A percentile compares a stretch with the other conserved stretches of the same genome.
phyloP scores from a whole-genome alignment of 1,284 basidiomycete genomes.

The Vanrija sp. region DNA sequence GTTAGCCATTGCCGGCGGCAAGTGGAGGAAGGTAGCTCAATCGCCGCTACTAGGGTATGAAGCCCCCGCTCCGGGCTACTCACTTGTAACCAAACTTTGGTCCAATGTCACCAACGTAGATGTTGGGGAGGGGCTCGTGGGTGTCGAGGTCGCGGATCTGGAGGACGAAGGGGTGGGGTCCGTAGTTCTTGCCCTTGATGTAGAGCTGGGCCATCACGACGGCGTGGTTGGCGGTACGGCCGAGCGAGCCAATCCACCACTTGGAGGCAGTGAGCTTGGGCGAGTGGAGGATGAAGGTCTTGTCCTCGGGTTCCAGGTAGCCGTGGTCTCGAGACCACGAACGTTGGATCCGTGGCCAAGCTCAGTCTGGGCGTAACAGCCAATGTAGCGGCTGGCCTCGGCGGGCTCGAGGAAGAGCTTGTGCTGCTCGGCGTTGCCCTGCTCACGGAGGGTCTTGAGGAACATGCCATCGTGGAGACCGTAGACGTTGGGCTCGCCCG shows the following conservation, averaged over 20 bases:
- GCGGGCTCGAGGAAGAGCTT: conserved; percentile 20
- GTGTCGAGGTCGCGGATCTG: conserved; percentile 56
- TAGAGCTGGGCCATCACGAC: conserved; percentile 57
- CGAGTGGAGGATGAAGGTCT: conserved; percentile 58
- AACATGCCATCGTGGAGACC: conserved; percentile 20
- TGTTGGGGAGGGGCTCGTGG: conserved; percentile 52
- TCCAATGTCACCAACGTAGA: conserved; percentile 58
- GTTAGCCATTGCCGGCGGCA: background rate
- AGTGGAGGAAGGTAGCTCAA: too few relatives aligned
- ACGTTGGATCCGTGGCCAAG: conserved; percentile 55
- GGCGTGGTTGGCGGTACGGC: conserved; percentile 57
- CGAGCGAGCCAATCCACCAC: conserved; percentile 59
- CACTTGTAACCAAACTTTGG: conserved; percentile 59
- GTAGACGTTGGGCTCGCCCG: conserved; percentile 17
- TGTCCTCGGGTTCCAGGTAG: conserved; percentile 54
- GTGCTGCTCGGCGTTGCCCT: conserved; percentile 19
- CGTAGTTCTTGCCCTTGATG: conserved; percentile 54
- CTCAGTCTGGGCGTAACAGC: conserved; percentile 57
- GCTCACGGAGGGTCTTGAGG: conserved; percentile 15
- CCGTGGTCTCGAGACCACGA: conserved; percentile 58
- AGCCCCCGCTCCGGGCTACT: too few relatives aligned
- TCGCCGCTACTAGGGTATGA: too few relatives aligned
- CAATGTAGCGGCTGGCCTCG: conserved; percentile 43
- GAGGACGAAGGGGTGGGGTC: conserved; percentile 58
- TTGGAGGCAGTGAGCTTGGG: conserved; percentile 53